phyloP scores from a whole-genome alignment of 768 basidiomycete species.

The Lactifluus hygrophoroides region DNA sequence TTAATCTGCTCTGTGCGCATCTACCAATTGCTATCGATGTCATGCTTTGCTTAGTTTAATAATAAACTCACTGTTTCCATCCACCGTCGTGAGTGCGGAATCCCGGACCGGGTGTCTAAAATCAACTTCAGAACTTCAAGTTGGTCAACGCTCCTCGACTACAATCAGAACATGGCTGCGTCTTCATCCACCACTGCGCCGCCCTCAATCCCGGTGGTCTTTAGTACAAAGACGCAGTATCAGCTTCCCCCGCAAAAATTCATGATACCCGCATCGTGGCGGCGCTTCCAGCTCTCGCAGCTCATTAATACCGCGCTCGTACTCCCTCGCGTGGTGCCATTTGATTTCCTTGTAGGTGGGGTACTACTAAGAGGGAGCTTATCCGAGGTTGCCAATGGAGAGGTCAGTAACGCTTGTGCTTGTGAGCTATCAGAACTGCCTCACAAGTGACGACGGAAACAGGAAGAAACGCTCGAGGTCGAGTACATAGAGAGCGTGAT shows the following conservation, averaged over 20 bases:
- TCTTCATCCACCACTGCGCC: not conserved
- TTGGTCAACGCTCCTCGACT: too few species aligned
- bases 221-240: conserved; percentile 66
- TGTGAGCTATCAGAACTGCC: not conserved
- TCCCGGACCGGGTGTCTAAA: not conserved
- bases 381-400: conserved; percentile 69
- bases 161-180: conserved; percentile 8
- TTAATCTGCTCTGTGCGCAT: not conserved
- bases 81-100: not conserved
- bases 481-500: conserved; percentile 20
- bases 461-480: conserved; percentile 65
- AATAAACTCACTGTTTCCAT: not conserved
- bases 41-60: not conserved
- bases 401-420: conserved; percentile 38
- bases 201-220: conserved; percentile 50
- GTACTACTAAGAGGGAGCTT: conserved; percentile 66
- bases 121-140: too few species aligned
- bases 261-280: conserved; percentile 86
- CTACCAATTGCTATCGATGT: not conserved
- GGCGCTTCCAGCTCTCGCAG: conserved; percentile 93
- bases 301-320: conserved; percentile 91
- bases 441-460: not conserved
- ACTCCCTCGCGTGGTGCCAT: conserved; percentile 67
- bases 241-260: conserved; percentile 81
- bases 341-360: conserved; percentile 88